A percentile compares a stretch with the other conserved stretches of the same genome.
These are phyloP conservation scores for Lanzia echinophila DNA, from an alignment of 2,329 filamentous ascomycete genomes.

Conservation along the genomic window DNA sequence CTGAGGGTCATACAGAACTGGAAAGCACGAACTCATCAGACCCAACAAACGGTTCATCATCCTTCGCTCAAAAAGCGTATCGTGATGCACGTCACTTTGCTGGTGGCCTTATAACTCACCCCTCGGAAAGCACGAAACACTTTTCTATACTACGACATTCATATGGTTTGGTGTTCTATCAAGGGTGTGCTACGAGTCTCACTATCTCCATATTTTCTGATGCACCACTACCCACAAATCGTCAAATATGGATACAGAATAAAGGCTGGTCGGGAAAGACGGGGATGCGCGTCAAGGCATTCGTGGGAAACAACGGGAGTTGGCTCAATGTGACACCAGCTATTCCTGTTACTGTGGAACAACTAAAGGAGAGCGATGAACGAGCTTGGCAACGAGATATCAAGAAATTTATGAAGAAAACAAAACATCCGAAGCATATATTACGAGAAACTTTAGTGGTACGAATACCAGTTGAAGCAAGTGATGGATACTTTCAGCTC, in stretches of 20 bases:
- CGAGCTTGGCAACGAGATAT: slow-evolving; percentile 63
- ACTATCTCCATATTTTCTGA: slow-evolving; percentile 59
- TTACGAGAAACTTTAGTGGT: slow-evolving; percentile 58
- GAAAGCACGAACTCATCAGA: not conserved
- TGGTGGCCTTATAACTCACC: slow-evolving; percentile 56
- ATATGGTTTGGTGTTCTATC: slow-evolving; percentile 57
- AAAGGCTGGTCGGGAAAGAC: slow-evolving; percentile 63
- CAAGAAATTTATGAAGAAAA: slow-evolving; percentile 53
- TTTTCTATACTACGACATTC: slow-evolving; percentile 63
- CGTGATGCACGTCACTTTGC: slow-evolving; percentile 57
- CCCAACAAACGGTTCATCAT: slow-evolving; percentile 7
- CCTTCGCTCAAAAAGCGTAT: slow-evolving; percentile 25
- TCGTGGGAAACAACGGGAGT: slow-evolving; percentile 49
- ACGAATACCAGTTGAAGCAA: slow-evolving; percentile 54
- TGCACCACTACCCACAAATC: slow-evolving; percentile 45
- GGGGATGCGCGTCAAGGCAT: slow-evolving; percentile 59
- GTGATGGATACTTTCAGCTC: slow-evolving; percentile 63
- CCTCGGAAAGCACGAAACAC: slow-evolving; percentile 58
- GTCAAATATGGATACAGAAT: slow-evolving; percentile 61
- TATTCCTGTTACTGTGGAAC: slow-evolving; percentile 38
- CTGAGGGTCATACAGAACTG: not conserved
- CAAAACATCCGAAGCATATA: slow-evolving; percentile 39
- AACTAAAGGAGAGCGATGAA: slow-evolving; percentile 52
- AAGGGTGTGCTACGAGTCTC: slow-evolving; percentile 56
- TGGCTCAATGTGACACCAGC: slow-evolving; percentile 66